These are phyloP conservation scores for Globisporangium irregulare DNA, from an alignment of 352 stramenopile genomes.

Conservation along the genomic window DNA sequence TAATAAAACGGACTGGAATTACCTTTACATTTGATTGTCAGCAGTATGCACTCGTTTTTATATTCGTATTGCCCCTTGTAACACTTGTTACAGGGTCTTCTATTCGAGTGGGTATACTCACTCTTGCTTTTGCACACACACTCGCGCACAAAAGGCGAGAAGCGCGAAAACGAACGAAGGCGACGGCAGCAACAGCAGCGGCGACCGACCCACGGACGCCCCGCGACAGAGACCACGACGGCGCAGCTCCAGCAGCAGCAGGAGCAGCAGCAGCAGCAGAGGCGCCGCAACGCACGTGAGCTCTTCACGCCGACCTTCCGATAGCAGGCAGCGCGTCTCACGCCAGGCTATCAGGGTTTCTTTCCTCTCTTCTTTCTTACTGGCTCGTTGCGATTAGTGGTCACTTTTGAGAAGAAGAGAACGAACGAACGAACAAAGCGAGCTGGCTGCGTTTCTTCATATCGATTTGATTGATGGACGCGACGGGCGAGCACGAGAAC, in stretches of 20 bases:
- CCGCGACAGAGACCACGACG: background rate
- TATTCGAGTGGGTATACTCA: background rate
- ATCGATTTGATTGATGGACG: slow-evolving; percentile 17
- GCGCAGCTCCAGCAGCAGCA: background rate
- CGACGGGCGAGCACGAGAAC: slow-evolving; percentile 39
- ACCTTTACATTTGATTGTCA: too few species aligned
- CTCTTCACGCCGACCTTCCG: background rate
- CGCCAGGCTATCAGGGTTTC: background rate
- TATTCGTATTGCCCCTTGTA: background rate
- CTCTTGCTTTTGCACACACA: background rate
- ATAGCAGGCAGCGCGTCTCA: slow-evolving; percentile 1
- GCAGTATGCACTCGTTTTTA: background rate
- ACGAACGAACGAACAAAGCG: background rate
- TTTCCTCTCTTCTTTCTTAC: background rate
- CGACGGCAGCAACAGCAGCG: background rate
- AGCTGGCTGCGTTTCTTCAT: background rate
- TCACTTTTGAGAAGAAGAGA: background rate
- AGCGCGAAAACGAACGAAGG: slow-evolving; percentile 2
- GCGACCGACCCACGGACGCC: background rate
- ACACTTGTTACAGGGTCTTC: background rate
- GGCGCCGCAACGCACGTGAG: background rate
- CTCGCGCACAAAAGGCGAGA: background rate
- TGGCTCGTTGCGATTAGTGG: background rate
- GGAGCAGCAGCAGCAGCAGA: background rate
- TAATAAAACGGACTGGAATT: too few species aligned